A percentile compares a stretch with the other conserved stretches of the same genome.
phyloP scores from a whole-genome alignment of 257 asterid genomes.

The Nicotiana sylvestris region DNA sequence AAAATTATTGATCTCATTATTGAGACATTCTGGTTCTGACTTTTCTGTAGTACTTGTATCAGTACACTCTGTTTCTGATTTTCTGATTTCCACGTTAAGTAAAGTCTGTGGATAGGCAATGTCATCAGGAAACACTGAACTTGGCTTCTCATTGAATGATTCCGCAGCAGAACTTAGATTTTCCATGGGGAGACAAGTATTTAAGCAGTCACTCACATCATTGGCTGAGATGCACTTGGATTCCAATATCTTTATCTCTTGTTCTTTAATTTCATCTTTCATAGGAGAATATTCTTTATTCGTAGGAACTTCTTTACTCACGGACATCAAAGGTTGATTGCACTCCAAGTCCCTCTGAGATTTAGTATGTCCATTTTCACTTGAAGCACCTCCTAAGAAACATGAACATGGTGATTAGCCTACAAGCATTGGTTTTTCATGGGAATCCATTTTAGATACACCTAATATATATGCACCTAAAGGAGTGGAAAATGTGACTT shows the following conservation, averaged over 20 bases:
- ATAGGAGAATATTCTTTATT: slow-evolving; percentile 19
- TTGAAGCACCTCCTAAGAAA: slow-evolving; percentile 30
- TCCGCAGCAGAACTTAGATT: slow-evolving; percentile 10
- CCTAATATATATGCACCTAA: background rate
- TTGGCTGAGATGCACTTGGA: slow-evolving; percentile 17
- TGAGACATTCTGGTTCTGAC: slow-evolving; percentile 16
- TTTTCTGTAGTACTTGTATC: slow-evolving; percentile 7
- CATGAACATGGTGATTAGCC: slow-evolving; percentile 8
- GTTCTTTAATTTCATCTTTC: slow-evolving; percentile 16
- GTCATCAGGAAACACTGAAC: slow-evolving; percentile 18
- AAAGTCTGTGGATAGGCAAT: slow-evolving; percentile 1
- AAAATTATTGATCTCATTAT: background rate
- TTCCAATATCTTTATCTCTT: slow-evolving; percentile 1
- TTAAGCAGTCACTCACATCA: slow-evolving; percentile 7
- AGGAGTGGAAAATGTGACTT: slow-evolving; percentile 7
- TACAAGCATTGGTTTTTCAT: background rate
- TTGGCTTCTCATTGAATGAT: slow-evolving; percentile 18
- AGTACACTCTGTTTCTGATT: slow-evolving; percentile 1
- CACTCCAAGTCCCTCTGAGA: slow-evolving; percentile 21
- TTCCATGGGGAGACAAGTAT: background rate
- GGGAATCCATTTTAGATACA: background rate
- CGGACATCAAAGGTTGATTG: slow-evolving; percentile 12
- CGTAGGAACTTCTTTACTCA: background rate
- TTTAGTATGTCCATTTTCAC: slow-evolving; percentile 23
- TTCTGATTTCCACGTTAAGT: slow-evolving; percentile 11